Evolutionary conservation across 1,284 basidiomycete genomes (phyloP).

Genomic region (Rhizoctonia solani): DNA sequence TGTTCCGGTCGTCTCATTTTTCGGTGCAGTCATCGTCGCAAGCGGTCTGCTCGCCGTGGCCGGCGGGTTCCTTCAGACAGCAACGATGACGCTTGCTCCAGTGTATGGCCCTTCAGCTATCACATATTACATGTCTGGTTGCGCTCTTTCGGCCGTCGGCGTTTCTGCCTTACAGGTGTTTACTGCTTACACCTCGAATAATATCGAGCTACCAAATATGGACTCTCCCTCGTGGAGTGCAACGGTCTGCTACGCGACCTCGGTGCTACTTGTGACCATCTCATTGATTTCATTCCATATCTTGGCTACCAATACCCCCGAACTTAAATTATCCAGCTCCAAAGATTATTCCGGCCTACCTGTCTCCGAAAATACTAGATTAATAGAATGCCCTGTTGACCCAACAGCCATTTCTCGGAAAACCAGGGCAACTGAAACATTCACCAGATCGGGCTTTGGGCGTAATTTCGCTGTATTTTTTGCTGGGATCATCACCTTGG

Average conservation of each 20-base stretch:
- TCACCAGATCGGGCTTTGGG: conserved; percentile 55
- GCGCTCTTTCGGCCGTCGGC: conserved; percentile 74
- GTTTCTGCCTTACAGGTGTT: conserved; percentile 71
- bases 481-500: conserved; percentile 78
- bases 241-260: conserved; percentile 63
- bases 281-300: conserved; percentile 61
- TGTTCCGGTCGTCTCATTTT: conserved; percentile 59
- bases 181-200: conserved; percentile 58
- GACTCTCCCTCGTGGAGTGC: conserved; percentile 18
- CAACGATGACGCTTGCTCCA: conserved; percentile 69
- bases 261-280: conserved; percentile 64
- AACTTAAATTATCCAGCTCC: neutral
- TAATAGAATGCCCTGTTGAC: neutral
- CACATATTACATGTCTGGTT: conserved; percentile 72
- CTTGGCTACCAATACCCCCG: neutral
- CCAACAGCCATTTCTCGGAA: neutral
- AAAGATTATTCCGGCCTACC: neutral
- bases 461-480: conserved; percentile 76
- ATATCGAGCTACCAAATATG: neutral
- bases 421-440: neutral
- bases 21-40: conserved; percentile 63
- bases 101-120: conserved; percentile 69
- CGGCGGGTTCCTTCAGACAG: conserved; percentile 69
- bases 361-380: neutral
- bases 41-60: conserved; percentile 60